Evolutionary conservation across 2,329 filamentous ascomycete genomes (phyloP).

Genomic region (Fusarium beomiforme): DNA sequence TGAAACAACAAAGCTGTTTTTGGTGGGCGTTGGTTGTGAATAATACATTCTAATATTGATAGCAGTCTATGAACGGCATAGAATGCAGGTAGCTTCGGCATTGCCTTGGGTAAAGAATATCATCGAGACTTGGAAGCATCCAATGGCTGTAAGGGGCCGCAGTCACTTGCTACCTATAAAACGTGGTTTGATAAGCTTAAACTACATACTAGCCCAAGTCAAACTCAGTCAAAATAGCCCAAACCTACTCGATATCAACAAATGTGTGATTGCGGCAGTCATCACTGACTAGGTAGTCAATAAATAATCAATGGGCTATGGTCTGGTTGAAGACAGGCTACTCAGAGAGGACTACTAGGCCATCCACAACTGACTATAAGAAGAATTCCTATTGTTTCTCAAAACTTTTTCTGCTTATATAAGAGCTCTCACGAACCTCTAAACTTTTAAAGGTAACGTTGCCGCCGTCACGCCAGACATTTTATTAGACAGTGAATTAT

Average conservation of each 20-base stretch:
- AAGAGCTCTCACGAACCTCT: background rate
- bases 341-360: background rate
- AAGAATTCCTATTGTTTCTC: background rate
- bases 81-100: background rate
- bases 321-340: background rate
- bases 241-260: background rate
- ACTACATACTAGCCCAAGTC: no score
- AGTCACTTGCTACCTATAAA: background rate
- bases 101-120: background rate
- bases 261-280: background rate
- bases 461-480: background rate
- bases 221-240: background rate
- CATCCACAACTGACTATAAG: background rate
- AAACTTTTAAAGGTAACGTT: background rate
- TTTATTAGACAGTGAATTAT: background rate
- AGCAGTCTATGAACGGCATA: background rate
- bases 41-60: background rate
- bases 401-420: background rate
- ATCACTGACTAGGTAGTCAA: no score
- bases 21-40: background rate
- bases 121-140: background rate
- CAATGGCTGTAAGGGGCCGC: background rate
- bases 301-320: background rate
- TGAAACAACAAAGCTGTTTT: background rate
- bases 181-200: constrained; percentile 15